These are phyloP conservation scores for Diospyros kaki DNA, from an alignment of 148 eudicot genomes.

Conservation along the genomic window DNA sequence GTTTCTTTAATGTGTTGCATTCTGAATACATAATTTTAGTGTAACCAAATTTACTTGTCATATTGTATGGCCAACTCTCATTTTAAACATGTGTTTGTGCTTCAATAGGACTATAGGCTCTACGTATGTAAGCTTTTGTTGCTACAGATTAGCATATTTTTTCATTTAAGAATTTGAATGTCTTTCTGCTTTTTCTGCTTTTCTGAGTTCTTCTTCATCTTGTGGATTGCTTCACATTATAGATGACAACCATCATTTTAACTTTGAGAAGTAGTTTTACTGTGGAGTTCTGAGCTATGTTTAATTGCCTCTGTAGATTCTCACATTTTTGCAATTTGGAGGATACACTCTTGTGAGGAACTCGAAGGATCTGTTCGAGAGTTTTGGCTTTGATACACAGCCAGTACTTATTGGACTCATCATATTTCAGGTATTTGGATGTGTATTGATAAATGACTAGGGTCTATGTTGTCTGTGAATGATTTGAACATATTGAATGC, in stretches of 20 bases:
- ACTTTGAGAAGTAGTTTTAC: no score
- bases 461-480: not conserved
- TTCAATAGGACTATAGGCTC: not conserved
- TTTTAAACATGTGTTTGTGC: no score
- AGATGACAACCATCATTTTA: no score
- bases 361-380: conserved; percentile 86
- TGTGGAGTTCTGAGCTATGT: not conserved
- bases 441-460: not conserved
- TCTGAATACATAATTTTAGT: no score
- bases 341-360: conserved; percentile 97
- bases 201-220: not conserved
- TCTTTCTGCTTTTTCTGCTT: not conserved
- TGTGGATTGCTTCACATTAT: not conserved
- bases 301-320: conserved; percentile 51
- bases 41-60: no score
- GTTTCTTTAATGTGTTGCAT: no score
- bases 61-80: no score
- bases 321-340: conserved; percentile 89
- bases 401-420: conserved; percentile 98
- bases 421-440: conserved; percentile 73
- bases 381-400: conserved; percentile 94
- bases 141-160: not conserved
- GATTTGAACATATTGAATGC: not conserved
- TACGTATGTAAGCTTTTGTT: not conserved
- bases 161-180: not conserved